phyloP scores from a whole-genome alignment of 441 rosid species.

The Capsella rubella region DNA sequence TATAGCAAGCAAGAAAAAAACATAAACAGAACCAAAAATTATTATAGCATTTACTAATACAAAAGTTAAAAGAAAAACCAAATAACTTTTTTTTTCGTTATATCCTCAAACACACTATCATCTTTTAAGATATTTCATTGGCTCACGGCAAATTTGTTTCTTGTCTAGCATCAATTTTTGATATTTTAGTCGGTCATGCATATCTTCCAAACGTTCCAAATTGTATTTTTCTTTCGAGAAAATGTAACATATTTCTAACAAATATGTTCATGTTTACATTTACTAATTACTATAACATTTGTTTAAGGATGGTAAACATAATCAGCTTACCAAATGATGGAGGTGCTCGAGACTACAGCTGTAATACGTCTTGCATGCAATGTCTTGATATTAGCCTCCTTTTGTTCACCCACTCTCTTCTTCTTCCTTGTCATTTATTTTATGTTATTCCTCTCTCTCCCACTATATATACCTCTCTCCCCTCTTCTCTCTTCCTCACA shows the following conservation, averaged over 20 bases:
- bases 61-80: not conserved
- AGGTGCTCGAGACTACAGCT: slow-evolving; percentile 37
- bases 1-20: not conserved
- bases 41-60: not conserved
- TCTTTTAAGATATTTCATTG: not conserved
- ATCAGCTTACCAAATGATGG: slow-evolving; percentile 35
- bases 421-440: slow-evolving; percentile 30
- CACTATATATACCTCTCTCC: slow-evolving; percentile 35
- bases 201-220: not conserved
- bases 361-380: slow-evolving; percentile 47
- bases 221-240: not conserved
- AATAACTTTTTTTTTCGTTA: not conserved
- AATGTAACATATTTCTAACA: not conserved
- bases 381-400: slow-evolving; percentile 41
- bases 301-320: not conserved
- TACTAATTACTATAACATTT: not conserved
- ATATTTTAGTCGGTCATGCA: not conserved
- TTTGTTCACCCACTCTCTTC: slow-evolving; percentile 44
- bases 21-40: too few species aligned
- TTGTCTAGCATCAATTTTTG: not conserved
- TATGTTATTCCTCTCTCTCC: not conserved
- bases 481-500: slow-evolving; percentile 39
- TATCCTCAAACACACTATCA: not conserved
- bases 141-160: not conserved
- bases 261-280: slow-evolving; percentile 4